Evolutionary conservation across 2,329 filamentous ascomycete species (phyloP).

Genomic region (Xylariaceae sp.): DNA sequence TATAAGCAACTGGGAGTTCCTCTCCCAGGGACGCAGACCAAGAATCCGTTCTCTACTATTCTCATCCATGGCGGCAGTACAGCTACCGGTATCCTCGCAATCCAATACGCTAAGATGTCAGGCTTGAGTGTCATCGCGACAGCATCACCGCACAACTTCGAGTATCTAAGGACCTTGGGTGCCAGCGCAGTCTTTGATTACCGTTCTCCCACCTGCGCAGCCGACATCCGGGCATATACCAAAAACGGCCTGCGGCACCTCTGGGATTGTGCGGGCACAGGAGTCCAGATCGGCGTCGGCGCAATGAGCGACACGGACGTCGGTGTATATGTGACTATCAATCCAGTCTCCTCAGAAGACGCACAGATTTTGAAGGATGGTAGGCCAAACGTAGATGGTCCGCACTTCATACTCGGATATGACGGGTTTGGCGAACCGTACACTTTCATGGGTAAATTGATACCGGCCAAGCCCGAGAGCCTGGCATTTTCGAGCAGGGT

Average conservation of each 20-base stretch:
- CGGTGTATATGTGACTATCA: background rate
- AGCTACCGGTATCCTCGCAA: constrained; percentile 52
- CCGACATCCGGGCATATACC: constrained; percentile 16
- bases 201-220: constrained; percentile 12
- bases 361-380: background rate
- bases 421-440: constrained; percentile 39
- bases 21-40: constrained; percentile 40
- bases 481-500: no score
- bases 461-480: background rate
- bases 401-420: constrained; percentile 36
- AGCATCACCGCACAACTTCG: constrained; percentile 36
- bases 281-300: constrained; percentile 9
- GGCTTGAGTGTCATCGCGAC: constrained; percentile 40
- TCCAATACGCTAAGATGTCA: constrained; percentile 41
- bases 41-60: constrained; percentile 32
- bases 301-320: background rate
- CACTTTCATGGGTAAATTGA: background rate
- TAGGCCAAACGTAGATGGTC: constrained; percentile 4
- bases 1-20: constrained; percentile 44
- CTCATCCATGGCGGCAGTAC: constrained; percentile 50
- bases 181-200: constrained; percentile 32
- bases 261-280: constrained; percentile 34
- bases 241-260: constrained; percentile 17
- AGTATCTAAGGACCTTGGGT: constrained; percentile 32
- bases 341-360: background rate